Percentiles rank a stretch among this genome's conserved stretches.
Evolutionary conservation across 805 yeast genomes (phyloP).

Genomic region (Saccharomycopsis amapae): DNA sequence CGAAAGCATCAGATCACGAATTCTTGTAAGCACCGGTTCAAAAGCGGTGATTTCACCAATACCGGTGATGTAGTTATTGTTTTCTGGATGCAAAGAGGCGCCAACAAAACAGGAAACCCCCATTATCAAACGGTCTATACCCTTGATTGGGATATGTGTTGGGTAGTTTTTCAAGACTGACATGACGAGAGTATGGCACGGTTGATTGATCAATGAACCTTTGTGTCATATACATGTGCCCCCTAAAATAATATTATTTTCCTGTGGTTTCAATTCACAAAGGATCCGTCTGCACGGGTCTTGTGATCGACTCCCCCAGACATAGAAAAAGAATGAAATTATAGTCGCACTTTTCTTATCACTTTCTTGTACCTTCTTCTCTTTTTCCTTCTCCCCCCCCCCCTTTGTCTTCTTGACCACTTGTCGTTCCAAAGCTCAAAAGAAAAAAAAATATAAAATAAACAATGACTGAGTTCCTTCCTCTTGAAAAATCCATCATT

Average conservation of each 20-base stretch:
- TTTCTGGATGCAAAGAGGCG: constrained; percentile 68
- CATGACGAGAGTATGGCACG: constrained; percentile 3
- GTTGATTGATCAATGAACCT: background rate
- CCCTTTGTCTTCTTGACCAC: too few relatives aligned
- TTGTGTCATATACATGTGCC: too few relatives aligned
- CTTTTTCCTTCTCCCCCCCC: too few relatives aligned
- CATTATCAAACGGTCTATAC: constrained; percentile 54
- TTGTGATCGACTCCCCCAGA: too few relatives aligned
- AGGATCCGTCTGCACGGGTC: too few relatives aligned
- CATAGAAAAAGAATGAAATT: too few relatives aligned
- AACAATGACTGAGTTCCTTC: background rate
- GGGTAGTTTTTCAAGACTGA: constrained; percentile 36
- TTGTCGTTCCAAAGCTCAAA: too few relatives aligned
- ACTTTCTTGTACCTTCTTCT: too few relatives aligned
- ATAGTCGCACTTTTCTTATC: too few relatives aligned
- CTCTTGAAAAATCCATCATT: background rate
- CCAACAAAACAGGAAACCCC: constrained; percentile 71
- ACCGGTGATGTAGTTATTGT: constrained; percentile 69
- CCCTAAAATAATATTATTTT: too few relatives aligned
- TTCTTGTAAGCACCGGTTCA: constrained; percentile 50
- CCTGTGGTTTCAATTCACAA: too few relatives aligned
- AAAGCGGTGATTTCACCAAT: constrained; percentile 88
- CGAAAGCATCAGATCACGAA: constrained; percentile 67
- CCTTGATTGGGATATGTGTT: constrained; percentile 71
- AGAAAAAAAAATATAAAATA: too few relatives aligned